phyloP scores from a whole-genome alignment of 1,284 basidiomycete species.

The Anthracocystis panici-leucophaei region DNA sequence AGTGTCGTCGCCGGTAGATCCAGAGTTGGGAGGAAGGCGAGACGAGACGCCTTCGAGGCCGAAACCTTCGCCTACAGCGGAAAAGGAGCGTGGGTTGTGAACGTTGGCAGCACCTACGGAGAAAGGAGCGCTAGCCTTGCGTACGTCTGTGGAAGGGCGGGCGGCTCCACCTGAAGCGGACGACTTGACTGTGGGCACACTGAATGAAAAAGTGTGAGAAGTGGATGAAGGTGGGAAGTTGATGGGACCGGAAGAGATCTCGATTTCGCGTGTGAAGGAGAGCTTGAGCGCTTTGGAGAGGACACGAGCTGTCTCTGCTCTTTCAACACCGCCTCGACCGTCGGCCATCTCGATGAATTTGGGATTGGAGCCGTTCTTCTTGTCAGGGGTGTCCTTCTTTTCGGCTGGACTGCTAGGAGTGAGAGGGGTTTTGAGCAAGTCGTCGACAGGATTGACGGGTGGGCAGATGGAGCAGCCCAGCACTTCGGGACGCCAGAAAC shows the following conservation, averaged over 20 bases:
- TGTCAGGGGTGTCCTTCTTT: constrained; percentile 50
- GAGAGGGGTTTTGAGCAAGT: constrained; percentile 20
- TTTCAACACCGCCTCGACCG: constrained; percentile 59
- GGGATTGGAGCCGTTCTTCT: constrained; percentile 57
- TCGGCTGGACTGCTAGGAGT: constrained; percentile 18
- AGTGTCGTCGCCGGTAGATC: constrained; percentile 49
- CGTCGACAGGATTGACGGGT: constrained; percentile 68
- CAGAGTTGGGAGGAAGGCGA: constrained; percentile 74
- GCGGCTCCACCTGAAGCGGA: constrained; percentile 34
- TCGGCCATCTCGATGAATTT: constrained; percentile 67
- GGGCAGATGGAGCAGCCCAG: constrained; percentile 69
- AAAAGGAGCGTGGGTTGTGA: constrained; percentile 56
- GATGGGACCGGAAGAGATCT: constrained; percentile 74
- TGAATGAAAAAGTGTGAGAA: constrained; percentile 90
- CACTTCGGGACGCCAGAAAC: constrained; percentile 95
- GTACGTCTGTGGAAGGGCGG: constrained; percentile 34
- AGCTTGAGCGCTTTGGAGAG: constrained; percentile 72
- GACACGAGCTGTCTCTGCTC: constrained; percentile 61
- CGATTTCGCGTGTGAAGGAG: constrained; percentile 90
- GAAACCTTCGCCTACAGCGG: constrained; percentile 71
- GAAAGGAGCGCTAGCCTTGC: constrained; percentile 44
- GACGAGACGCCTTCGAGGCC: constrained; percentile 78
- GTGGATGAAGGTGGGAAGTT: constrained; percentile 76
- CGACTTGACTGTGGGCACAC: constrained; percentile 60
- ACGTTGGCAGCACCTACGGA: constrained; percentile 50